Evolutionary conservation across 2,329 filamentous ascomycete species (phyloP).

Genomic region (Phaeosphaeria sp.): DNA sequence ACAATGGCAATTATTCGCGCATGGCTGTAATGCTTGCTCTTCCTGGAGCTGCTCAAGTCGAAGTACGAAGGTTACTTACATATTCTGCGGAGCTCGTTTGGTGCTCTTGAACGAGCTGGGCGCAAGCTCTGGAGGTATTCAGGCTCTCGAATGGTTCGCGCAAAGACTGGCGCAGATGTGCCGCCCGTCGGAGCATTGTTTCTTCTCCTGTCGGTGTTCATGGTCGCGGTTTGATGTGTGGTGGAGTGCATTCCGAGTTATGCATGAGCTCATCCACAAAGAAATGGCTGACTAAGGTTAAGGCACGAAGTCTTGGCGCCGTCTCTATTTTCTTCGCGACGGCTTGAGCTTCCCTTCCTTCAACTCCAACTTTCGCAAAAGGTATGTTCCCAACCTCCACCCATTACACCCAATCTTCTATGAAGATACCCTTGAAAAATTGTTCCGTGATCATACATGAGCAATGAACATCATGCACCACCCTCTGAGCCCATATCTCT

Average conservation of each 20-base stretch:
- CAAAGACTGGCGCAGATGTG: conserved; percentile 77
- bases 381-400: conserved; percentile 22
- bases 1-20: not conserved
- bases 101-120: conserved; percentile 65
- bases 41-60: not conserved
- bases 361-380: conserved; percentile 27
- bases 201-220: conserved; percentile 74
- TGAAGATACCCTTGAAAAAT: conserved; percentile 61
- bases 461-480: conserved; percentile 68
- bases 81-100: conserved; percentile 81
- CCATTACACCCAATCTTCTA: conserved; percentile 30
- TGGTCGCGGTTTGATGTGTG: conserved; percentile 23
- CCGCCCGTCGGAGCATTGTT: conserved; percentile 85
- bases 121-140: conserved; percentile 53
- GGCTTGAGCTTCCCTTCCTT: conserved; percentile 26
- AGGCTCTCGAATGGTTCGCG: conserved; percentile 57
- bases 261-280: conserved; percentile 19
- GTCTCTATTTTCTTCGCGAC: conserved; percentile 33
- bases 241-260: not conserved
- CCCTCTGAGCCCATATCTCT: conserved; percentile 56
- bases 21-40: not conserved
- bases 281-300: conserved; percentile 35
- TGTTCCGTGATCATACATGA: conserved; percentile 64
- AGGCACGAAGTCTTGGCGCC: conserved; percentile 41
- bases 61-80: conserved; percentile 65